Evolutionary conservation across 305 asterid genomes (phyloP).

Genomic region (Solanum chacoense): DNA sequence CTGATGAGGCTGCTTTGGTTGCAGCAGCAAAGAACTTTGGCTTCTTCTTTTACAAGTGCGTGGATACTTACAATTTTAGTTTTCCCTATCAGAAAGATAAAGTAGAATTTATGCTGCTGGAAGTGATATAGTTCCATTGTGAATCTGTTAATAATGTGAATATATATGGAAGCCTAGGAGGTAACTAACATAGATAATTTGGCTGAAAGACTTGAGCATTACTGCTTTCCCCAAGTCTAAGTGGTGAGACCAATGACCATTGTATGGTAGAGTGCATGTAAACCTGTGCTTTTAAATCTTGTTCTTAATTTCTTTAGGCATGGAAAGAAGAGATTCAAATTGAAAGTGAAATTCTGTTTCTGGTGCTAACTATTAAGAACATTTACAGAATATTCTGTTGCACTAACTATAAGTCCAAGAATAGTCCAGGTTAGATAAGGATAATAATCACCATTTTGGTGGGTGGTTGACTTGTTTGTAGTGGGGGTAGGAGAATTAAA

Average conservation of each 20-base stretch:
- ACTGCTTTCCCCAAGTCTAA: background rate
- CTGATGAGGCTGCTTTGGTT: conserved; percentile 98
- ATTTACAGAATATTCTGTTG: background rate
- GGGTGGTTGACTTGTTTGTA: background rate
- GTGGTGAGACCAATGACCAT: background rate
- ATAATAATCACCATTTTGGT: background rate
- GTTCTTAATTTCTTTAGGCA: background rate
- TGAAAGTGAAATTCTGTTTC: background rate
- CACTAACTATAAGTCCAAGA: background rate
- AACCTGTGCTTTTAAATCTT: background rate
- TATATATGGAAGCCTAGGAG: background rate
- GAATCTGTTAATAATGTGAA: background rate
- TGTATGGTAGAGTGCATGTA: background rate
- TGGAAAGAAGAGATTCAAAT: background rate
- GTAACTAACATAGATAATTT: background rate
- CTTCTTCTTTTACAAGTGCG: conserved; percentile 35
- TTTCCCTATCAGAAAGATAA: background rate
- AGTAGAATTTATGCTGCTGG: background rate
- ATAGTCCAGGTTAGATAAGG: background rate
- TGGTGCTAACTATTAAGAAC: background rate
- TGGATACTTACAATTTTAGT: conserved; percentile 3
- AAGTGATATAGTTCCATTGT: background rate
- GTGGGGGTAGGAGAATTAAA: background rate
- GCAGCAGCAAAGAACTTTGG: conserved; percentile 97
- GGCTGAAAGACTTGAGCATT: background rate